Base-by-base conservation (phyloP, 345 rosid genomes). In the Durio zibethinus region DNA sequence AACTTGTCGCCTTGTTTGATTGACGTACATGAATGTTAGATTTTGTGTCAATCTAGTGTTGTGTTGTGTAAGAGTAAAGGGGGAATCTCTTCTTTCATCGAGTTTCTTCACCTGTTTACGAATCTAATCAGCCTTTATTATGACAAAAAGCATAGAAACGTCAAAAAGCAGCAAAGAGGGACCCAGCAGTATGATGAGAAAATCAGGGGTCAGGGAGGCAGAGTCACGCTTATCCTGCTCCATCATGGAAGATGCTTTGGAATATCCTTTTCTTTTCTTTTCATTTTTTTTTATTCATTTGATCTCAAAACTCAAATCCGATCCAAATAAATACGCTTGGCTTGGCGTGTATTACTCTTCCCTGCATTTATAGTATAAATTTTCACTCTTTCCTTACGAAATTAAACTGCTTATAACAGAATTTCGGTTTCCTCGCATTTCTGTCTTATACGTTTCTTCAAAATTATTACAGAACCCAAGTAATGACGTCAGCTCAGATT, bases 401-500 rank as follows among this genome's bases (percentile, higher is more conserved):
- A n/a, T n/a, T n/a, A n/a, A 54, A 43, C 40, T 18, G 3, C 53
- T 18, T 2, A 5, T 31, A 21, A 15, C 35, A 23, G 23, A 10
- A 5, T 27, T 74, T 29, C 52, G 3, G 33, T 14, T 72, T 42
- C 14, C 0, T 14, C 9, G 38, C 38, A 36, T 18, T 15, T 12
- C 38, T 47, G 6, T 6, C 60, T 35, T 35, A 15, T 4, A 7
- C 16, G 10, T 47, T 27, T 43, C 69, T 3, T 23, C 15, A 14
- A 59, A 29, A 1, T 5, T 27, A 29, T 27, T 45, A 27, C 21
- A 61, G 36, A 12, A 8, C 25, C 15, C 0, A n/a, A 20, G 0
- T 1, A 25, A 31, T 43, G 72, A 76, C 79, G 82, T 29, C 47
- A 27, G 21, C 79, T 47, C 81, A 75, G 66, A 82, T 88, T 31